phyloP scores from a whole-genome alignment of 257 asterid genomes.

The Osmanthus fragrans region DNA sequence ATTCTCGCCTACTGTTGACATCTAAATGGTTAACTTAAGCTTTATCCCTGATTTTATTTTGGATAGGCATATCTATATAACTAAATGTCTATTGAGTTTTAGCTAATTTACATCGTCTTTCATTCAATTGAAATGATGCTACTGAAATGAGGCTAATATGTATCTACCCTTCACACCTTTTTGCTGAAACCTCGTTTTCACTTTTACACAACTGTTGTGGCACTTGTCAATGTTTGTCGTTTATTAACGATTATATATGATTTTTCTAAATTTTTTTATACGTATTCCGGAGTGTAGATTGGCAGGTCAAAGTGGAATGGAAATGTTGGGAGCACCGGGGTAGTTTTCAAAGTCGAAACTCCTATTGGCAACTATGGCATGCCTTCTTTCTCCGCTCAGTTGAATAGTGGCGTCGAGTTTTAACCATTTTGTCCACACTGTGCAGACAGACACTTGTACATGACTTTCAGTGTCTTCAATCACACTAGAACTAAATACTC shows the following conservation, averaged over 20 bases:
- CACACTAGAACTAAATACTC: neutral
- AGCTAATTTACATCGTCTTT: neutral
- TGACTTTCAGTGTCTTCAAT: neutral
- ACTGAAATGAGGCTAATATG: neutral
- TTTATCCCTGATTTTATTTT: neutral
- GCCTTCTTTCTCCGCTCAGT: constrained; percentile 80
- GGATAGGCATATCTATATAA: neutral
- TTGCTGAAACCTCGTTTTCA: neutral
- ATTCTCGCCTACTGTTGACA: too few relatives aligned
- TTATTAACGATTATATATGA: neutral
- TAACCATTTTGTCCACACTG: constrained; percentile 20
- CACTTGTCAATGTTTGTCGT: neutral
- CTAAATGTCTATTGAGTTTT: neutral
- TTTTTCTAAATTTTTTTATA: neutral
- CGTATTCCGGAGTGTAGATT: constrained; percentile 47
- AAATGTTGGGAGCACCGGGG: constrained; percentile 79
- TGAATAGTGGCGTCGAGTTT: constrained; percentile 87
- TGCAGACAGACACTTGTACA: constrained; percentile 21
- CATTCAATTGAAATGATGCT: neutral
- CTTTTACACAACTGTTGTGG: neutral
- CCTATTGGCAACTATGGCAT: constrained; percentile 66
- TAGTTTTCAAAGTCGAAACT: constrained; percentile 78
- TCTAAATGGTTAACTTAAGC: neutral
- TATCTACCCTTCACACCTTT: neutral
- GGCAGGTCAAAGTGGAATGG: constrained; percentile 98